These are phyloP conservation scores for Tanacetum coccineum DNA, from an alignment of 129 eudicot species.

Conservation along the genomic window DNA sequence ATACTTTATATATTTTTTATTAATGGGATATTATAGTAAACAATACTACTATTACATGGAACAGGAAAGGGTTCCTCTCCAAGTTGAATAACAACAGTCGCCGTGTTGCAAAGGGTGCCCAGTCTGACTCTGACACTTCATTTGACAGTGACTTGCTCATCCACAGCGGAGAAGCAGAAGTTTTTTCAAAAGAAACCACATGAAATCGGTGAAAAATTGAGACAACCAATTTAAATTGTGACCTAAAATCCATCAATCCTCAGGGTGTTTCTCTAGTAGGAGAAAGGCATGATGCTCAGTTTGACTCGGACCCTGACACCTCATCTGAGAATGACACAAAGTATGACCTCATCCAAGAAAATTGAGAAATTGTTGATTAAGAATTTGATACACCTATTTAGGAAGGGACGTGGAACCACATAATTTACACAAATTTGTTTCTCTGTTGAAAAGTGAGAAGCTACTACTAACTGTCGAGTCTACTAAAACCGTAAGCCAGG, in stretches of 20 bases:
- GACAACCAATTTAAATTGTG: constrained; percentile 8
- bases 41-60: constrained; percentile 3
- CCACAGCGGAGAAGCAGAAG: constrained; percentile 17
- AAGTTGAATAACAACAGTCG: constrained; percentile 34
- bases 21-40: not conserved
- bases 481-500: constrained; percentile 26
- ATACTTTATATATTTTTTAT: not conserved
- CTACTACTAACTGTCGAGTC: too few relatives aligned
- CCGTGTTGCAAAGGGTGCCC: constrained; percentile 33
- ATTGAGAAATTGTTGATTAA: constrained; percentile 17
- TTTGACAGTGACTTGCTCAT: constrained; percentile 23
- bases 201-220: not conserved
- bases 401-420: constrained; percentile 9
- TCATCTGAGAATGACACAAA: constrained; percentile 30
- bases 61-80: constrained; percentile 87
- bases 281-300: constrained; percentile 23
- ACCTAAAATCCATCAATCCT: constrained; percentile 3
- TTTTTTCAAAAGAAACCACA: not conserved
- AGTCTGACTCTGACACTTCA: constrained; percentile 31
- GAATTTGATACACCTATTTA: constrained; percentile 13
- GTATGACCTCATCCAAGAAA: not conserved
- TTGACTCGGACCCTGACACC: constrained; percentile 29
- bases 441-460: too few relatives aligned
- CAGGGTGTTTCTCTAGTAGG: constrained; percentile 22
- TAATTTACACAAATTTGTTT: too few relatives aligned